These are phyloP conservation scores for Clathrus columnatus DNA, from an alignment of 768 basidiomycete genomes.

Conservation along the genomic window DNA sequence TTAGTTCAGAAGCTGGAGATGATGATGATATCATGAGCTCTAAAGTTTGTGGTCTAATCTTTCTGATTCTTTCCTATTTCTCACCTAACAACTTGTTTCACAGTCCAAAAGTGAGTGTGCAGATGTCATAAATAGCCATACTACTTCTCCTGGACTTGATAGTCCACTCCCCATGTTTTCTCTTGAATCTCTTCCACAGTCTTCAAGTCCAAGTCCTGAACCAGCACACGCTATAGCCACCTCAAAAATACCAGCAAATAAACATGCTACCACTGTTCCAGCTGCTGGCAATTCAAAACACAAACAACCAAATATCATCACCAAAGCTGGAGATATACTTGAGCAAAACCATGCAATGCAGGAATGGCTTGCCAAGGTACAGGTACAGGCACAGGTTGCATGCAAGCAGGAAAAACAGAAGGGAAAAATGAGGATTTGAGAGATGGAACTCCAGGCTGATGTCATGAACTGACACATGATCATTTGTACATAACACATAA, in stretches of 20 bases:
- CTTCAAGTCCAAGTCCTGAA: no score
- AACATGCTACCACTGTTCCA: neutral
- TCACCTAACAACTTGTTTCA: neutral
- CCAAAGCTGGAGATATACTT: neutral
- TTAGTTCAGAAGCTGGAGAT: neutral
- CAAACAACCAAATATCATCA: neutral
- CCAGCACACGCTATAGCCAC: no score
- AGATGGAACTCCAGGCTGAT: neutral
- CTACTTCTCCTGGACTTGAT: no score
- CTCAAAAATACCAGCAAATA: no score
- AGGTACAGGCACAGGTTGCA: neutral
- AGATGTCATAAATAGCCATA: no score
- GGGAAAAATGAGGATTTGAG: neutral
- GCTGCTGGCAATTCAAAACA: neutral
- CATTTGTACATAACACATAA: no score
- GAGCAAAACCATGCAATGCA: neutral
- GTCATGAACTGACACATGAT: no score
- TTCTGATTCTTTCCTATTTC: no score
- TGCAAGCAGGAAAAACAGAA: neutral
- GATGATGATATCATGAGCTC: no score
- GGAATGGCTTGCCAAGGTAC: neutral
- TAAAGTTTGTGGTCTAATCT: no score
- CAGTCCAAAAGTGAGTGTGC: neutral
- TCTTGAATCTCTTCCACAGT: no score
- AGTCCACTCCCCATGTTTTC: no score